Evolutionary conservation across 2,329 filamentous ascomycete genomes (phyloP).

Genomic region (Venturiaceae sp.): DNA sequence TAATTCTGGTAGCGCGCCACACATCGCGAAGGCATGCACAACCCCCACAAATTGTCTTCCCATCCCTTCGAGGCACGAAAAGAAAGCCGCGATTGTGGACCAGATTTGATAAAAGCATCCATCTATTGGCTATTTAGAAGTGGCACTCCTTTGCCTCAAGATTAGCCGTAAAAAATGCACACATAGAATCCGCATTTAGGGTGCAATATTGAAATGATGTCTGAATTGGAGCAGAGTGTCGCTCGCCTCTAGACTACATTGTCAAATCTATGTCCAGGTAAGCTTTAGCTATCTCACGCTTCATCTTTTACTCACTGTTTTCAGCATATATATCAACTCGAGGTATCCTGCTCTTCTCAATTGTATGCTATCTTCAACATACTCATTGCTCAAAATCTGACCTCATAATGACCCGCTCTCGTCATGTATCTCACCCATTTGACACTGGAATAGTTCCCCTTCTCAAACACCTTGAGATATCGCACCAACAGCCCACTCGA

Average conservation of each 20-base stretch:
- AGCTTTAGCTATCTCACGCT: background rate
- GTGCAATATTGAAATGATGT: background rate
- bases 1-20: background rate
- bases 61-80: background rate
- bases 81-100: background rate
- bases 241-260: background rate
- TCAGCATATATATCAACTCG: background rate
- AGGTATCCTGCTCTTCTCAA: background rate
- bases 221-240: background rate
- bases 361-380: background rate
- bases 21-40: background rate
- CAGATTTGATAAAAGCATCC: background rate
- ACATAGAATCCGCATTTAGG: too few relatives aligned
- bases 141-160: background rate
- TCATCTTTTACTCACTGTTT: background rate
- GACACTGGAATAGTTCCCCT: slow-evolving; percentile 96
- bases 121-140: background rate
- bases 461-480: slow-evolving; percentile 98
- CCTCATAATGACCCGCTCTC: slow-evolving; percentile 4
- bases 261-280: background rate
- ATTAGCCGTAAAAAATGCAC: background rate
- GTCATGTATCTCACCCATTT: slow-evolving; percentile 98
- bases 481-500: slow-evolving; percentile 85
- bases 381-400: background rate
- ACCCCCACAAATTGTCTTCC: background rate